Evolutionary conservation across 768 basidiomycete species (phyloP).

Genomic region (Multifurca ochricompacta): DNA sequence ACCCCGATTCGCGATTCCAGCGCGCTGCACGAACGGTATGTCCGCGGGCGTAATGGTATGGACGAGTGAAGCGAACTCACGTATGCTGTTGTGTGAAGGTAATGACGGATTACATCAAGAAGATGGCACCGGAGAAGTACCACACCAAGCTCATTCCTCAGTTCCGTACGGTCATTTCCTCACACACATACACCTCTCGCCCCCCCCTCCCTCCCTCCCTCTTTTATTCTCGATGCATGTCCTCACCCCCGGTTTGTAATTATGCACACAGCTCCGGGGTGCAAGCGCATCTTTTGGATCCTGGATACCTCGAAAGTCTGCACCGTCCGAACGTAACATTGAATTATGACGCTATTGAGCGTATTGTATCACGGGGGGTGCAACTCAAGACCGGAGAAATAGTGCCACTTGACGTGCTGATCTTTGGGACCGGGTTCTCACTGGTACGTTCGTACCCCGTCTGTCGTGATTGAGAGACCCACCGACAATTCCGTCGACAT

Average conservation of each 20-base stretch:
- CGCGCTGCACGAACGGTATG: neutral
- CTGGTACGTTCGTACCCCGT: constrained; percentile 30
- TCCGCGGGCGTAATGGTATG: neutral
- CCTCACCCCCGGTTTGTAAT: neutral
- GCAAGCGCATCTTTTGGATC: constrained; percentile 57
- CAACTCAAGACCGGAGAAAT: constrained; percentile 40
- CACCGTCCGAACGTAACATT: constrained; percentile 46
- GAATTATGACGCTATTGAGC: constrained; percentile 41
- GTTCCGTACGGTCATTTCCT: constrained; percentile 35
- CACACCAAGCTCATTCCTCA: constrained; percentile 36
- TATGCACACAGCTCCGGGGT: constrained; percentile 40
- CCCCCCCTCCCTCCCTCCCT: no score
- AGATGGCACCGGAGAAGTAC: constrained; percentile 33
- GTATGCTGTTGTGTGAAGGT: constrained; percentile 26
- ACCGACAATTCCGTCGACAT: neutral
- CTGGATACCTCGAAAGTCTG: constrained; percentile 47
- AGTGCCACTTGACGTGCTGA: constrained; percentile 48
- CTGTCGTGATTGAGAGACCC: neutral
- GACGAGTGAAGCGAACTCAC: neutral
- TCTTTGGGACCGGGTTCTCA: constrained; percentile 49
- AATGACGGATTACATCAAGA: constrained; percentile 39
- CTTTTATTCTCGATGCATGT: no score
- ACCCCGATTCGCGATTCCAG: neutral
- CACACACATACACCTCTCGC: no score
- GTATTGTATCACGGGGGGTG: constrained; percentile 42